phyloP scores from a whole-genome alignment of 2,329 filamentous ascomycete genomes.

The Coleophoma crateriformis region DNA sequence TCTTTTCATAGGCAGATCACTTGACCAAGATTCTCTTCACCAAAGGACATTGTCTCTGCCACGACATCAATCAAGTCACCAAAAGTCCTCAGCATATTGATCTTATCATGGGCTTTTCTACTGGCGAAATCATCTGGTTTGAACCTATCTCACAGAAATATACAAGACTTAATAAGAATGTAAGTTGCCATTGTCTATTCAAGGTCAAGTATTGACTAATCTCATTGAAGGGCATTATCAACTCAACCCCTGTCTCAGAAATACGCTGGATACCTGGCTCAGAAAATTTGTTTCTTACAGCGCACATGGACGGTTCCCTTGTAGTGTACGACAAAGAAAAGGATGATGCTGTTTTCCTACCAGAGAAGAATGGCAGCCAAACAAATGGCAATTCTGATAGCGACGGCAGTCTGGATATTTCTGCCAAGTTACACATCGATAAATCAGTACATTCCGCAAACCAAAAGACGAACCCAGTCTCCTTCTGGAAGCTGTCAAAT shows the following conservation, averaged over 20 bases:
- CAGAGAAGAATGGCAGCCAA: slow-evolving; percentile 51
- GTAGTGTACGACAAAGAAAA: slow-evolving; percentile 98
- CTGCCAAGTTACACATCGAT: slow-evolving; percentile 60
- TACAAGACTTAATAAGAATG: slow-evolving; percentile 92
- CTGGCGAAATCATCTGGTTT: slow-evolving; percentile 97
- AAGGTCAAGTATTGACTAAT: slow-evolving; percentile 7
- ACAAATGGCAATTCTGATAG: slow-evolving; percentile 22
- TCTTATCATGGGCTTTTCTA: slow-evolving; percentile 91
- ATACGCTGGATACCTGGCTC: slow-evolving; percentile 94
- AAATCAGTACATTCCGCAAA: slow-evolving; percentile 94
- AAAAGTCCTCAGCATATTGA: slow-evolving; percentile 79
- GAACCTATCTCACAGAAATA: slow-evolving; percentile 96
- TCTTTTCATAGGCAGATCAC: slow-evolving; percentile 63
- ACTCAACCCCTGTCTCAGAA: slow-evolving; percentile 75
- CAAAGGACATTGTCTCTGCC: slow-evolving; percentile 89
- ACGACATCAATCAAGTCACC: slow-evolving; percentile 83
- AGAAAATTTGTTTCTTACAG: slow-evolving; percentile 86
- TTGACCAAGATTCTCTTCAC: slow-evolving; percentile 95
- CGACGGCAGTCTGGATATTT: slow-evolving; percentile 24
- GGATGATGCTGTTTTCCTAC: slow-evolving; percentile 74
- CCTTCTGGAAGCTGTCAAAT: slow-evolving; percentile 88
- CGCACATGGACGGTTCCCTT: slow-evolving; percentile 85
- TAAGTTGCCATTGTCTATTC: slow-evolving; percentile 29
- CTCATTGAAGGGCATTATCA: slow-evolving; percentile 69
- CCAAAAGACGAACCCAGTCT: slow-evolving; percentile 88